Evolutionary conservation across 2,329 filamentous ascomycete genomes (phyloP), one percentile per base, ranked within the genome.

Genomic region (Amauroascus verrucosus): DNA sequence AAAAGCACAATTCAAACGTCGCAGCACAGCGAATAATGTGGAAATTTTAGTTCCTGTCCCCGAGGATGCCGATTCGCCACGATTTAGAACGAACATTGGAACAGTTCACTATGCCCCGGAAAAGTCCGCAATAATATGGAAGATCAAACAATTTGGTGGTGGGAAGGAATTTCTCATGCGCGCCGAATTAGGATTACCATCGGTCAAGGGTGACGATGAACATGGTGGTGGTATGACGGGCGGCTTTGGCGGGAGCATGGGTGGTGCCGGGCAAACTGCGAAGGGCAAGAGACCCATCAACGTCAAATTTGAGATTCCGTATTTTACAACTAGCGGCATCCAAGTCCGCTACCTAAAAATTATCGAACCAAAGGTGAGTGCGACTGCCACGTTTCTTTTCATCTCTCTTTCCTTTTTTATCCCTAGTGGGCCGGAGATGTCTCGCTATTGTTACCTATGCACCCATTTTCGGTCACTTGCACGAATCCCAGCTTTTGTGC

Each of bases 271-370:
- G n/a, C 78, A 82, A 3, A 73, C 72, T 18, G 84, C 82, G 55
- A 97, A 97, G 75, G 87, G 87, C 18, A 98, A 97, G 78, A 77
- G 93, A 62, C 93, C 93, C 0, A 98, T 98, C 65, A 91, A 90
- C 70, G 93, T 98, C 75, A 98, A 98, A 75, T 98, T 98, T 69
- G 93, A 98, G 76, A 98, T 98, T 66, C 93, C 93, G n/a, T 98
- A 98, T 73, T 98, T 98, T 69, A 98, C 93, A n/a, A 98, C 94
- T 2, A 94, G 87, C 73, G 93, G 93, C 59, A 98, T 98, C 62
- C 94, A 98, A 72, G 93, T 98, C 64, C 82, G 93, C 65, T 98
- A 98, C 70, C 73, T 98, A 70, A 98, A 98, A 80, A 98, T 98
- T 65, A 97, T 95, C 59, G 93, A 98, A 73, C 93, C 93, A 45